Evolutionary conservation across 2,329 filamentous ascomycete genomes (phyloP), one percentile per base, ranked within the genome.

Genomic region (Talaromyces amestolkiae): DNA sequence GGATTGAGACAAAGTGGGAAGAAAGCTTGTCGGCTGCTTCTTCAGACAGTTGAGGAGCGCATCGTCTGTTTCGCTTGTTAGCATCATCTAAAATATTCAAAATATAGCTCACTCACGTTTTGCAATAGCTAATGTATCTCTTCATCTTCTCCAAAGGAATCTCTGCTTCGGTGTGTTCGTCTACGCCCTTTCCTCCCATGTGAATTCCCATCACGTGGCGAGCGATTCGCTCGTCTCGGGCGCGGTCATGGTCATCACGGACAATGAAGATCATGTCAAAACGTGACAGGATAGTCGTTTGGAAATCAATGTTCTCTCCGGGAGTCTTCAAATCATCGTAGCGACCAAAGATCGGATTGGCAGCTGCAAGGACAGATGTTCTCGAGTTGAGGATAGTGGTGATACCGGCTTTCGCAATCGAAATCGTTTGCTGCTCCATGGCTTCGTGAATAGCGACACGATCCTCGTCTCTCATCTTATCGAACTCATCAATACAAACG

Each of bases 261-360:
- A 99, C 94, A 70, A 99, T 97, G 82, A 98, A 99, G 70, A 99
- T 98, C 92, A 99, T 97, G 78, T 99, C 95, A 77, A 99, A 99
- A 85, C 95, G 91, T 2, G 94, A 98, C 70, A 99, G 77, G 73
- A 99, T 98, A 3, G 95, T 99, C 0, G 95, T 99, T 75, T 99
- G 95, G 79, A 99, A 99, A 79, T 99, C 95, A 70, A 99, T 99
- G 76, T 99, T 99, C 79, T 99, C 95, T 66, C 95, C 95, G 0
- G 95, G 95, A 0, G 91, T 93, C 79, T 98, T 98, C 83, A 99
- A 89, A 74, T 99, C 95, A 77, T 99, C 95, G 79, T 99, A 99
- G 31, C 95, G 90, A 63, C 95, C 95, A 74, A 98, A 99, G 66
- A 99, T 95, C 0, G 95, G 95, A 77, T 99, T 99, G 49, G 95